Conservation (phyloP, 2,329 filamentous ascomycete species). For the Neofusicoccum cordaticola region DNA sequence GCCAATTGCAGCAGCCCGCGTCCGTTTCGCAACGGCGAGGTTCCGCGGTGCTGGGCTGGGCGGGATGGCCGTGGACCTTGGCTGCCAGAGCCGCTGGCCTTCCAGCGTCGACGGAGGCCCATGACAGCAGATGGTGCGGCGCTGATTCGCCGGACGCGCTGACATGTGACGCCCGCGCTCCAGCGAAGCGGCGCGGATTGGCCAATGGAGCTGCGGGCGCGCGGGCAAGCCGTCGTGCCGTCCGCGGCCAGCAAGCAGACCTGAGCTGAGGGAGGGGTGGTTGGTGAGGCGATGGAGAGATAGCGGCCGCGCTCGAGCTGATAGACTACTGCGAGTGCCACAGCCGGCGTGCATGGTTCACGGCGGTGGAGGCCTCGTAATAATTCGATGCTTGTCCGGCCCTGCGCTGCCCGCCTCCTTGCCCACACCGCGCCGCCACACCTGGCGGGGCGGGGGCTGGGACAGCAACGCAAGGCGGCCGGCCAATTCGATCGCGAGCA, state of each 20-base stretch:
- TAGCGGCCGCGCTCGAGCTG: constrained; percentile 1
- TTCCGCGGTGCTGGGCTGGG: neutral
- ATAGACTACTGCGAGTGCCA: constrained; percentile 11
- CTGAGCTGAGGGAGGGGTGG: neutral
- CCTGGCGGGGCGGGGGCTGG: constrained; percentile 1
- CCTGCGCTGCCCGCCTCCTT: constrained; percentile 2
- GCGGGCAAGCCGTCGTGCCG: neutral
- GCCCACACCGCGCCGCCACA: neutral
- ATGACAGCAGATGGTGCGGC: neutral
- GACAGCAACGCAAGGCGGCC: neutral
- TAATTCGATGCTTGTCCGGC: constrained; percentile 1
- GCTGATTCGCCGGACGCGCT: neutral
- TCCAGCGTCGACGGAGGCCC: neutral
- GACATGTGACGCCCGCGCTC: neutral
- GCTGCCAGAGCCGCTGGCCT: neutral
- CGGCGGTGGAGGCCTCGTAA: constrained; percentile 11
- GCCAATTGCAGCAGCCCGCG: constrained; percentile 4
- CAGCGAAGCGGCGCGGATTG: neutral
- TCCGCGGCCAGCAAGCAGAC: neutral
- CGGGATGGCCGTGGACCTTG: neutral
- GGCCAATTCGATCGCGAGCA: neutral
- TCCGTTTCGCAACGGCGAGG: constrained; percentile 6
- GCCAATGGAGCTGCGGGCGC: neutral
- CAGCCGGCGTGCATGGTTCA: constrained; percentile 5
- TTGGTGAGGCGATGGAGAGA: neutral